Conservation (phyloP, 1,139 yeast genomes). For the Geotrichum restrictum region DNA sequence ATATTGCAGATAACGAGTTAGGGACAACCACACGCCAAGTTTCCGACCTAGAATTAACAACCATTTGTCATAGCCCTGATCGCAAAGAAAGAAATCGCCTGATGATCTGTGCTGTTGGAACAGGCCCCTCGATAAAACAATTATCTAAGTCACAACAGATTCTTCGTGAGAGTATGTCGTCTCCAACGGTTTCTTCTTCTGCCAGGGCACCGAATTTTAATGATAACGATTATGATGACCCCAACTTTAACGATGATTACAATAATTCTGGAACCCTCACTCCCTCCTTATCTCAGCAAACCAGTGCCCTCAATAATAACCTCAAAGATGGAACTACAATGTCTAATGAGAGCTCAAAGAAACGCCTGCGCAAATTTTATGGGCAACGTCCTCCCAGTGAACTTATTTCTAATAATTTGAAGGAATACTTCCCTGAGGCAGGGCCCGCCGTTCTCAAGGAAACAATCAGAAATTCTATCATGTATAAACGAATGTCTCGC, state of each 20-base stretch:
- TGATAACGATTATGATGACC: neutral
- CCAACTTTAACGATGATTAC: conserved; percentile 17
- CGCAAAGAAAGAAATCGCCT: conserved; percentile 68
- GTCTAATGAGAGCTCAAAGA: conserved; percentile 11
- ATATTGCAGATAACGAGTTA: conserved; percentile 40
- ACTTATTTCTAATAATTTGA: conserved; percentile 80
- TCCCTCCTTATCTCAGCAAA: conserved; percentile 6
- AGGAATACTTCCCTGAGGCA: conserved; percentile 89
- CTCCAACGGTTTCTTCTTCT: conserved; percentile 5
- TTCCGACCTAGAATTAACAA: conserved; percentile 75
- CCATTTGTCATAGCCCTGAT: conserved; percentile 74
- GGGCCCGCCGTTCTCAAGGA: conserved; percentile 67
- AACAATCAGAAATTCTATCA: conserved; percentile 77
- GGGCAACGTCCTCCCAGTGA: conserved; percentile 95
- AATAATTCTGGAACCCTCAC: conserved; percentile 20
- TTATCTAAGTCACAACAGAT: conserved; percentile 56
- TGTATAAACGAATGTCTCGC: conserved; percentile 60
- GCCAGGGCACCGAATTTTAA: neutral
- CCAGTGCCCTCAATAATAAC: neutral
- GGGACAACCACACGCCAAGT: conserved; percentile 49
- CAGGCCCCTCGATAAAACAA: conserved; percentile 63
- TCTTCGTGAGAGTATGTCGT: conserved; percentile 24
- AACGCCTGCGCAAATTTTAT: conserved; percentile 47
- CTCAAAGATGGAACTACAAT: conserved; percentile 1
- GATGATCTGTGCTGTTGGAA: conserved; percentile 61